Percentiles rank a stretch among this genome's conserved stretches.
Conservation (phyloP, 495 filamentous ascomycete genomes). For the Astrocystis sublimbata region DNA sequence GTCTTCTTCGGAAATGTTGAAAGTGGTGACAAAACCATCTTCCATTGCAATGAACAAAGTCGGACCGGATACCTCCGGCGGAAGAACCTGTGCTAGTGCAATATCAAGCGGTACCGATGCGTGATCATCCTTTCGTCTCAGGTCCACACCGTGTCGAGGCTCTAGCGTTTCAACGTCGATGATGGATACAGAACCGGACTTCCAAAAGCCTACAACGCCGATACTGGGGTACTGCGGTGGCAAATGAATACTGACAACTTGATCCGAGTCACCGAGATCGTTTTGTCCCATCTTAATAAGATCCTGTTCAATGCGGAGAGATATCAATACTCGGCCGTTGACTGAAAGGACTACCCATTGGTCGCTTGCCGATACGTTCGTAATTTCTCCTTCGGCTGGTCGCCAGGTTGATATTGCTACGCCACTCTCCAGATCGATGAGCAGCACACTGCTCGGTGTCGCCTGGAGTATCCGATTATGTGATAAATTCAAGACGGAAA, state of each 20-base stretch:
- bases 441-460: slow-evolving; percentile 60
- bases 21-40: slow-evolving; percentile 89
- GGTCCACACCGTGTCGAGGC: slow-evolving; percentile 43
- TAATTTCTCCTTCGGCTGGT: slow-evolving; percentile 64
- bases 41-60: slow-evolving; percentile 93
- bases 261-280: slow-evolving; percentile 62
- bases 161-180: slow-evolving; percentile 64
- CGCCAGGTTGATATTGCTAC: slow-evolving; percentile 69
- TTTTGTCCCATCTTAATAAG: slow-evolving; percentile 59
- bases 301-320: slow-evolving; percentile 62
- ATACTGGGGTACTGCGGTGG: slow-evolving; percentile 44
- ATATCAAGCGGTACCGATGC: slow-evolving; percentile 81
- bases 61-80: slow-evolving; percentile 48
- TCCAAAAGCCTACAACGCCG: slow-evolving; percentile 84
- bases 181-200: slow-evolving; percentile 70
- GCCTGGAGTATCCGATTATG: slow-evolving; percentile 73
- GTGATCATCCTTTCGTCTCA: slow-evolving; percentile 60
- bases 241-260: slow-evolving; percentile 79
- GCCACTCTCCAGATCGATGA: slow-evolving; percentile 70
- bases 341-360: slow-evolving; percentile 68
- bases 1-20: slow-evolving; percentile 61
- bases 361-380: slow-evolving; percentile 73
- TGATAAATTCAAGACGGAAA: slow-evolving; percentile 66
- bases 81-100: slow-evolving; percentile 71
- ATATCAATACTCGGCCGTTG: slow-evolving; percentile 66